Percentiles rank a stretch among this genome's conserved stretches.
phyloP scores from a whole-genome alignment of 805 yeast genomes.

The Wickerhamiella azyma region DNA sequence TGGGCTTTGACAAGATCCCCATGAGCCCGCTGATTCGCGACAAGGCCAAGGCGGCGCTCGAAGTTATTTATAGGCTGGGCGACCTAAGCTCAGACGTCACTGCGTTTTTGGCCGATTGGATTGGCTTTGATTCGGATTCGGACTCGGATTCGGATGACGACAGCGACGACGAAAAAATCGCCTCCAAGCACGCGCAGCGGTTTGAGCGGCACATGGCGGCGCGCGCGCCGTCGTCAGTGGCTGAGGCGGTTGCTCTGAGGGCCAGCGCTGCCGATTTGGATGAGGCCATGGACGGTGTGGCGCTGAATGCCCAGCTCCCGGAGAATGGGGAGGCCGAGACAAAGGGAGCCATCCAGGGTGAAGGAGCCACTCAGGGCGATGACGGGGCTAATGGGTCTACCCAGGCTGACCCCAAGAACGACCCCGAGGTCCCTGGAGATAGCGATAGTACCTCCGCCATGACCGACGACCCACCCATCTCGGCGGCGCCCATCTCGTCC shows the following conservation, averaged over 20 bases:
- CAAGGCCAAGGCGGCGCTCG: slow-evolving; percentile 9
- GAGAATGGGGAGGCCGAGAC: neutral
- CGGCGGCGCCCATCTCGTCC: slow-evolving; percentile 3
- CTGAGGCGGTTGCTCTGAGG: neutral
- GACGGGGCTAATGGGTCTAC: too few relatives aligned
- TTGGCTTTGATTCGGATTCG: slow-evolving; percentile 8
- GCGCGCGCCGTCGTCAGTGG: slow-evolving; percentile 6
- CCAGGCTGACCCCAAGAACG: too few relatives aligned
- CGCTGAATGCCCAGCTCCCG: neutral
- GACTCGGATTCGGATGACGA: slow-evolving; percentile 7
- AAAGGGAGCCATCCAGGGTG: too few relatives aligned
- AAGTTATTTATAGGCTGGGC: slow-evolving; percentile 10
- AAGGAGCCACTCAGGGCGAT: too few relatives aligned
- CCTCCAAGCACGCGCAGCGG: slow-evolving; percentile 2
- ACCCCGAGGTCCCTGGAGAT: too few relatives aligned
- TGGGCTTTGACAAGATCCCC: slow-evolving; percentile 10
- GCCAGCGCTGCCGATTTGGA: neutral
- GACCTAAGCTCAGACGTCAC: slow-evolving; percentile 9
- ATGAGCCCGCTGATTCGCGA: slow-evolving; percentile 5
- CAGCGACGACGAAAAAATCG: slow-evolving; percentile 9
- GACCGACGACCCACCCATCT: neutral
- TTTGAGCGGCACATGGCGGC: slow-evolving; percentile 5
- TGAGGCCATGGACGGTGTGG: too few relatives aligned
- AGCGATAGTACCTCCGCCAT: too few relatives aligned
- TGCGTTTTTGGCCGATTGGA: slow-evolving; percentile 8